Conservation (phyloP, 805 yeast species). For the Candida ovalis region DNA sequence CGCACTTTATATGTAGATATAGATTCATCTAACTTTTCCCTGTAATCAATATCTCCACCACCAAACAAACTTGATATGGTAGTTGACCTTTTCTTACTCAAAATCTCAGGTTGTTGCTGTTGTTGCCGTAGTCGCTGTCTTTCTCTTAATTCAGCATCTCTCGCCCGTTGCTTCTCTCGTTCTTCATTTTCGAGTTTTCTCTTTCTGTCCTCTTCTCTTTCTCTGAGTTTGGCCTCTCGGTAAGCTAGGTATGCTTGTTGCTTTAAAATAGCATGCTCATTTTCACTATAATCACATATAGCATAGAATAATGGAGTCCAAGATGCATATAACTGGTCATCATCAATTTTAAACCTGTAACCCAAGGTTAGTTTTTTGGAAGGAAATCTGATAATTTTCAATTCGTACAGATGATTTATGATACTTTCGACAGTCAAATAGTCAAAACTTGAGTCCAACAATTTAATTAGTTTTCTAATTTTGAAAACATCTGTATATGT, state of each 20-base stretch:
- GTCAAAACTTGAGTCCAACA: slow-evolving; percentile 8
- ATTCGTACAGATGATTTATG: slow-evolving; percentile 10
- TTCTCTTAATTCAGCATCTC: not conserved
- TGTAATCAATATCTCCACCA: not conserved
- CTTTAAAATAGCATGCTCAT: not conserved
- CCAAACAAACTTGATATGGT: slow-evolving; percentile 3
- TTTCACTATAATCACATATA: slow-evolving; percentile 7
- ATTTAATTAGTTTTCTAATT: slow-evolving; percentile 8
- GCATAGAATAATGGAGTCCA: slow-evolving; percentile 16
- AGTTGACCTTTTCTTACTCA: slow-evolving; percentile 3
- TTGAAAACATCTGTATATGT: slow-evolving; percentile 10
- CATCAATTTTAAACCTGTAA: slow-evolving; percentile 17
- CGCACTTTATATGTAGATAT: slow-evolving; percentile 5
- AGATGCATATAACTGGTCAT: slow-evolving; percentile 10
- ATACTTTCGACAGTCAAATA: slow-evolving; percentile 16
- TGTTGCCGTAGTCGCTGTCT: not conserved
- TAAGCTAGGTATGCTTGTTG: slow-evolving; percentile 2
- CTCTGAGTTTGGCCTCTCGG: slow-evolving; percentile 1
- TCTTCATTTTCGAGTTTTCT: not conserved
- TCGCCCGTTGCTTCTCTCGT: not conserved
- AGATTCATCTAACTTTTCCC: not conserved
- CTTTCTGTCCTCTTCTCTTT: slow-evolving; percentile 1
- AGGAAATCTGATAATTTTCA: slow-evolving; percentile 17
- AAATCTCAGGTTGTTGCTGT: not conserved
- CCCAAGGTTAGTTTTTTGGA: slow-evolving; percentile 8